Base-by-base conservation (phyloP, 2,329 filamentous ascomycete genomes). In the Alternaria triticimaculans region DNA sequence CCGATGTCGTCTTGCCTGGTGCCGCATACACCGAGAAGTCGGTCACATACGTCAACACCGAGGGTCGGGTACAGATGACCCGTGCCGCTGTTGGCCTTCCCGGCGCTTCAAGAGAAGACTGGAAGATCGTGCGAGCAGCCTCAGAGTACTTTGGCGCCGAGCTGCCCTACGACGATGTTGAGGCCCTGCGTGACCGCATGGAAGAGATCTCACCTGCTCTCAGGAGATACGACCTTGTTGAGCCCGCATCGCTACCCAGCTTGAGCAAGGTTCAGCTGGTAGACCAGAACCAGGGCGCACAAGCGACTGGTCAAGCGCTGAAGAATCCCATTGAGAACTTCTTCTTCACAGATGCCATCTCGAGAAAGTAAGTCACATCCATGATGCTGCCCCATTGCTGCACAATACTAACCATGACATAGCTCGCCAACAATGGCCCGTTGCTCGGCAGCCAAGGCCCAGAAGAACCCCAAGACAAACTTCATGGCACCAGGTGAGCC, bases 391-490 rank as follows among this genome's bases (percentile, higher is more conserved):
- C 26, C 26, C 26, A 28, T 28, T 28, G 26, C 5, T 28, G 10
- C 26, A 28, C 26, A 11, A 28, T 28, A 63, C 60, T 72, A 66
- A 77, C 26, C n/a, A 48, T 58, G 48, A 9, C 50, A 46, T 44
- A 97, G 94, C 85, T 97, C 94, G 67, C 94, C 96, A 55, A 99
- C 96, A 62, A 99, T 99, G 96, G 96, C 96, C 64, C 92, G 96
- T 79, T 97, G 94, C 87, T 97, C 94, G 54, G 95, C 93, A 57
- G 92, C 94, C 71, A 98, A 97, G 87, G 92, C 91, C 45, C 76
- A 81, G 54, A 84, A 84, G 73, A 83, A 84, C 71, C 78, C 83
- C 25, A 69, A 81, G 62, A 85, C 82, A 28, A 85, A 85, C 74
- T 85, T 85, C 74, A 82, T 85, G 82, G 84, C 84, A 56, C 82